A percentile compares a stretch with the other conserved stretches of the same genome.
Evolutionary conservation across 2,329 filamentous ascomycete genomes (phyloP).

Genomic region (Microdochium paspali): DNA sequence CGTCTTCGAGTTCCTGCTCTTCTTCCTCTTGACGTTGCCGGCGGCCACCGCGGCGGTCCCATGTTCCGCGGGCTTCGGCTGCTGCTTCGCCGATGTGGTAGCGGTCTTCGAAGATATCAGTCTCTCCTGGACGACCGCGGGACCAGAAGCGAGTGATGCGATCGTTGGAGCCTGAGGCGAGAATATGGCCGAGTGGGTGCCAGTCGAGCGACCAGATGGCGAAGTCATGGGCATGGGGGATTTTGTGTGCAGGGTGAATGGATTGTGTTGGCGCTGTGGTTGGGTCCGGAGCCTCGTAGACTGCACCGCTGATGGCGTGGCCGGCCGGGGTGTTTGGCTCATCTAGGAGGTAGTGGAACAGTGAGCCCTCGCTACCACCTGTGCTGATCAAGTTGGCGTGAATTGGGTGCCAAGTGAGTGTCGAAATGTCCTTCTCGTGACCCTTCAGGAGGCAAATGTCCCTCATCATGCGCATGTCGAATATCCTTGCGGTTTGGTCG

Average conservation of each 20-base stretch:
- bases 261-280: slow-evolving; percentile 73
- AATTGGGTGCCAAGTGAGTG: slow-evolving; percentile 86
- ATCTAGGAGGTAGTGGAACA: slow-evolving; percentile 92
- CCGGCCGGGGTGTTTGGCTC: slow-evolving; percentile 81
- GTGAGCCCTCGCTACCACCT: slow-evolving; percentile 78
- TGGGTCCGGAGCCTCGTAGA: slow-evolving; percentile 78
- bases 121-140: slow-evolving; percentile 77
- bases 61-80: slow-evolving; percentile 91
- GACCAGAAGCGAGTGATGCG: slow-evolving; percentile 97
- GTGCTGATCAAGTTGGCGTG: slow-evolving; percentile 85
- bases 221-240: slow-evolving; percentile 85
- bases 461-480: slow-evolving; percentile 96
- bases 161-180: slow-evolving; percentile 93
- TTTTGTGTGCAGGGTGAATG: slow-evolving; percentile 82
- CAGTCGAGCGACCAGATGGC: slow-evolving; percentile 97
- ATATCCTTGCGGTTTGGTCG: slow-evolving; percentile 86
- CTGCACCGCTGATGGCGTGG: slow-evolving; percentile 61
- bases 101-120: slow-evolving; percentile 76
- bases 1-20: slow-evolving; percentile 87
- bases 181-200: slow-evolving; percentile 92
- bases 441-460: slow-evolving; percentile 90
- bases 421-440: slow-evolving; percentile 93
- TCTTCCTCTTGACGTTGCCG: slow-evolving; percentile 83
- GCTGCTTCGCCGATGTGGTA: slow-evolving; percentile 94
- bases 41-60: slow-evolving; percentile 70